Percentiles rank a stretch among this genome's conserved stretches.
Evolutionary conservation across 2,329 filamentous ascomycete genomes (phyloP).

Genomic region (Purpureocillium lavendulum): DNA sequence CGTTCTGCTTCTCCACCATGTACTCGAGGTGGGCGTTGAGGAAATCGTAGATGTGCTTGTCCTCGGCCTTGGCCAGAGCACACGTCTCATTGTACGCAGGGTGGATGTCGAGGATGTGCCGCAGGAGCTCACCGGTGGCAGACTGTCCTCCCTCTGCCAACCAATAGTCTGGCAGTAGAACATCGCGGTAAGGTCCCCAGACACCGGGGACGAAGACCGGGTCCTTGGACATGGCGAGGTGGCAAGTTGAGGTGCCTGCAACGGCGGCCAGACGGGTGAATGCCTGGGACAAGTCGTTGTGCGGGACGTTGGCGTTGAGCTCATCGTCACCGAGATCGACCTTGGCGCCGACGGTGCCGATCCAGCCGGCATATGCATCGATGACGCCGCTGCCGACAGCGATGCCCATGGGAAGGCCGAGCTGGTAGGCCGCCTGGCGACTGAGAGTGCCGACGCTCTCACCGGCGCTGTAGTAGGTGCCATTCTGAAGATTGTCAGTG

Average conservation of each 20-base stretch:
- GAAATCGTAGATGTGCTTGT: constrained; percentile 90
- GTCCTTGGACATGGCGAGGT: constrained; percentile 88
- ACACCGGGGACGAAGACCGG: constrained; percentile 92
- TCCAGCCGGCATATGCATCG: constrained; percentile 97
- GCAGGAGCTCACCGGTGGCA: constrained; percentile 87
- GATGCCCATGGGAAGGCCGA: constrained; percentile 79
- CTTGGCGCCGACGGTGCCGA: constrained; percentile 96
- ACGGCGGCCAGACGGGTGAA: constrained; percentile 91
- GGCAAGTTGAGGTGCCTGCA: constrained; percentile 93
- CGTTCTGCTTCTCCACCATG: constrained; percentile 58
- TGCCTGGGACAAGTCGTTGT: constrained; percentile 85
- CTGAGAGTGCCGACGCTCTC: constrained; percentile 82
- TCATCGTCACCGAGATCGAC: constrained; percentile 63
- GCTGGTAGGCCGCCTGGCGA: constrained; percentile 71
- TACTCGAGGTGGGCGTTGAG: constrained; percentile 80
- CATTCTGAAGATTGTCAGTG: constrained; percentile 54
- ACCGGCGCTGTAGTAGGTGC: constrained; percentile 82
- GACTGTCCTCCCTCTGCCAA: constrained; percentile 96
- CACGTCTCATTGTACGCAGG: constrained; percentile 77
- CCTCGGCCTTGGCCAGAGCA: constrained; percentile 71
- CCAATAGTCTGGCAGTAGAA: constrained; percentile 87
- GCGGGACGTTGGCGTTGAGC: constrained; percentile 57
- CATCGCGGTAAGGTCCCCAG: constrained; percentile 95
- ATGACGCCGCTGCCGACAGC: constrained; percentile 95
- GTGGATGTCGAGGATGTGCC: constrained; percentile 92